Evolutionary conservation across 805 yeast genomes (phyloP).

Genomic region (Saturnispora ahearnii): DNA sequence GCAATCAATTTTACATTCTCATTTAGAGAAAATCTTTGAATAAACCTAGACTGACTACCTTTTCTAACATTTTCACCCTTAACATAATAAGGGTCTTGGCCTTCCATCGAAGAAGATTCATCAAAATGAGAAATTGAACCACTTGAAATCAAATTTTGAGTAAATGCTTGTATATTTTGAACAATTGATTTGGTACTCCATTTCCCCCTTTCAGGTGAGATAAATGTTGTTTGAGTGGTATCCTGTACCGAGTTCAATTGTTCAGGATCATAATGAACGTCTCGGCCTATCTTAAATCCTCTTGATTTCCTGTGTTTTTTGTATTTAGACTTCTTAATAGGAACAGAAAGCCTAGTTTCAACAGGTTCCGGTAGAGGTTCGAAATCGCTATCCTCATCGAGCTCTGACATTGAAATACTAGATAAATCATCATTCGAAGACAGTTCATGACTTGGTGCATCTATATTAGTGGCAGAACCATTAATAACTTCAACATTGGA

Average conservation of each 20-base stretch:
- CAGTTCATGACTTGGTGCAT: constrained; percentile 3
- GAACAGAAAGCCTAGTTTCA: background rate
- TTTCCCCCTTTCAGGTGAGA: background rate
- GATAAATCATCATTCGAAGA: constrained; percentile 12
- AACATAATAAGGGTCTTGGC: constrained; percentile 43
- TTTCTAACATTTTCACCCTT: constrained; percentile 34
- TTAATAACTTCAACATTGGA: constrained; percentile 16
- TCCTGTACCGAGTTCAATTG: background rate
- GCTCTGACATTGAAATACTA: background rate
- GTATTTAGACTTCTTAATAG: background rate
- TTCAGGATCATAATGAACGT: background rate
- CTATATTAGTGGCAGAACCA: background rate
- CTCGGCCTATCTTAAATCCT: background rate
- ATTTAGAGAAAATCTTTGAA: constrained; percentile 55
- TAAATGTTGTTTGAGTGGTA: background rate
- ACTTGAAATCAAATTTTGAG: constrained; percentile 19
- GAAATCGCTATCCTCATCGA: background rate
- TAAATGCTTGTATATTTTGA: constrained; percentile 23
- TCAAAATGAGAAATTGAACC: constrained; percentile 45
- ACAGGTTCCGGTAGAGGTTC: background rate
- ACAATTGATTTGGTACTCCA: constrained; percentile 25
- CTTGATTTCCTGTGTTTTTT: background rate
- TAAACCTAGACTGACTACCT: constrained; percentile 18
- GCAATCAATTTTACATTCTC: constrained; percentile 46
- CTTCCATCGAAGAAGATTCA: constrained; percentile 30